phyloP scores from a whole-genome alignment of 768 basidiomycete species.

The Russula virescens region DNA sequence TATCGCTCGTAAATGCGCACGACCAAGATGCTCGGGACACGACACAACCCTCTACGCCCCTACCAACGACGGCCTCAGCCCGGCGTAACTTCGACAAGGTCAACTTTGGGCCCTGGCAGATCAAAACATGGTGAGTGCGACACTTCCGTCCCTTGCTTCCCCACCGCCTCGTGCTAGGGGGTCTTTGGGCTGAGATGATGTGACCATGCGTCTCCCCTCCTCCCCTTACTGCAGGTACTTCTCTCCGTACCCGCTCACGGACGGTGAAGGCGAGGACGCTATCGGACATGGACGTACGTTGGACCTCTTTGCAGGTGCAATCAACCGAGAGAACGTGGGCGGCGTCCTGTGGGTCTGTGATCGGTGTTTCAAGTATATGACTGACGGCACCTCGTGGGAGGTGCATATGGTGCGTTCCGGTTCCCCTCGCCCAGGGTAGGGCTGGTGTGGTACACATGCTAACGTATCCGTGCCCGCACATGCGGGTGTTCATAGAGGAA shows the following conservation, averaged over 20 bases:
- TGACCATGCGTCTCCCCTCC: not conserved
- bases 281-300: constrained; percentile 58
- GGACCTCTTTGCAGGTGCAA: constrained; percentile 61
- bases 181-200: not conserved
- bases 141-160: not conserved
- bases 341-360: constrained; percentile 79
- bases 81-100: constrained; percentile 85
- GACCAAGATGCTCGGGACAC: constrained; percentile 1
- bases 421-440: not conserved
- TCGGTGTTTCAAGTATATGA: constrained; percentile 96
- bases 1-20: constrained; percentile 6
- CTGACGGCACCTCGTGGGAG: constrained; percentile 64
- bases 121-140: constrained; percentile 74
- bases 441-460: not conserved
- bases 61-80: constrained; percentile 29
- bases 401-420: constrained; percentile 50
- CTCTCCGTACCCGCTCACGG: constrained; percentile 82
- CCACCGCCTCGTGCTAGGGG: not conserved
- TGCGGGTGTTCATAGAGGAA: constrained; percentile 42
- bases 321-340: constrained; percentile 43
- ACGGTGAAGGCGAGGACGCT: constrained; percentile 55
- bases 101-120: constrained; percentile 78
- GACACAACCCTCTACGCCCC: constrained; percentile 2
- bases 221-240: constrained; percentile 60
- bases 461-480: not conserved